Base-by-base conservation (phyloP, 495 filamentous ascomycete species). In the Apodospora peruviana region DNA sequence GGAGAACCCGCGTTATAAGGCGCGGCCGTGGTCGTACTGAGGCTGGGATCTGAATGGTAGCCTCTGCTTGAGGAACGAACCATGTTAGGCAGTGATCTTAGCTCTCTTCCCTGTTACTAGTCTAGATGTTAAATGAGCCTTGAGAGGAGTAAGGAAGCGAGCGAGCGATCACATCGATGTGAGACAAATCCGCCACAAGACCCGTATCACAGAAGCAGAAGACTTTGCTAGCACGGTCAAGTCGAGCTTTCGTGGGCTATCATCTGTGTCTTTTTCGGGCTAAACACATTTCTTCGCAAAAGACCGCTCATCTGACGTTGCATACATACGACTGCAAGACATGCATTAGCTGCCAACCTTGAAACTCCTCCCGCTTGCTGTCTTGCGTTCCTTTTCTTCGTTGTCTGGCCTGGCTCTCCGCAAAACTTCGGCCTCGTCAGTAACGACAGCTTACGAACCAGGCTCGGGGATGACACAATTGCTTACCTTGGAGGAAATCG, bases 311-410 rank as follows among this genome's bases (percentile, higher is more conserved):
- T 36, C 48, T 22, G 19, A 25, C 23, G 24, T 29, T 35, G 35
- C 25, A 41, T 29, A 44, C 22, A 32, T 43, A 34, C 43, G 21
- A 21, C 22, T 14, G 25, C 36, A 21, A 36, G 21, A 24, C 11
- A 9, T 16, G 24, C 46, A 37, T 55, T 45, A 62, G 44, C 39
- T 49, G 11, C 60, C 62, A 23, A 51, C 86, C 61, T 85, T 83
- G 81, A 97, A 98, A 18, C 87, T 95, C 52, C 93, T 83, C 52
- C 93, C 93, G 70, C 89, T 96, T 22, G 94, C 93, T 25, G 93
- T 98, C 82, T 97, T 98, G 60, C 88, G 83, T 72, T 98, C 93
- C 67, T 93, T 95, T 68, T 96, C 94, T 70, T 97, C 93, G 57
- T 83, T 89, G 65, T 97, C 94, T 40, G 90, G 88, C 61, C 93